phyloP scores from a whole-genome alignment of 257 asterid species.

The Vinca minor region DNA sequence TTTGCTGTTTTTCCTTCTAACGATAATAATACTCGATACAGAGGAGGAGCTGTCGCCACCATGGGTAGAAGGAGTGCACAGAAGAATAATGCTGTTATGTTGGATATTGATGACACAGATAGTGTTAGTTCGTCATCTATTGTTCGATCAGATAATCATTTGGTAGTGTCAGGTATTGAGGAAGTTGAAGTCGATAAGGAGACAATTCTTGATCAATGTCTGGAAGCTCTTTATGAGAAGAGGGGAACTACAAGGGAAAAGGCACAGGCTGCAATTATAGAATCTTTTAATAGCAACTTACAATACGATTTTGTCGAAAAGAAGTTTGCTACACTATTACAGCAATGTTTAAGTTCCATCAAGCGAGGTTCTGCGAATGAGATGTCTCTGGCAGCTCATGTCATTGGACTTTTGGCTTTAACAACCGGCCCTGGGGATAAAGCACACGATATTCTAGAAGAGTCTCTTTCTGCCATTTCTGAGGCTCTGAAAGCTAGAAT shows the following conservation, averaged over 20 bases:
- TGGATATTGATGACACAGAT: conserved; percentile 81
- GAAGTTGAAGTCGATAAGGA: conserved; percentile 60
- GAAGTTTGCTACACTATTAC: conserved; percentile 85
- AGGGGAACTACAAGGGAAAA: conserved; percentile 90
- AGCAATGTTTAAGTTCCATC: conserved; percentile 68
- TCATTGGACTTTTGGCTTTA: conserved; percentile 79
- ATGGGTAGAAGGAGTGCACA: conserved; percentile 95
- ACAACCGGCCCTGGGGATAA: conserved; percentile 82
- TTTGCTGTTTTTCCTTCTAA: conserved; percentile 30
- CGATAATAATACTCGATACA: conserved; percentile 8
- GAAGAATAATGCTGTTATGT: conserved; percentile 62
- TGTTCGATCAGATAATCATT: conserved; percentile 31
- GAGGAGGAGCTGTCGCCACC: conserved; percentile 27
- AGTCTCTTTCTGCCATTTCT: conserved; percentile 62
- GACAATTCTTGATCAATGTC: conserved; percentile 52
- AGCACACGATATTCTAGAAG: conserved; percentile 87
- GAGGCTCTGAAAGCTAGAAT: conserved; percentile 68
- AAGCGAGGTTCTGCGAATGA: conserved; percentile 89
- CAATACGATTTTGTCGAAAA: conserved; percentile 66
- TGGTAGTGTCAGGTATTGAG: conserved; percentile 31
- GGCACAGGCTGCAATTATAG: conserved; percentile 63
- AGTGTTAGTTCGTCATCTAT: conserved; percentile 69
- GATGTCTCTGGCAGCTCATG: conserved; percentile 77
- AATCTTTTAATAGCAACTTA: conserved; percentile 60
- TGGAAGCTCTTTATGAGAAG: conserved; percentile 86